Evolutionary conservation across 2,329 filamentous ascomycete genomes (phyloP), one percentile per base, ranked within the genome.

Genomic region (Fusarium xyrophilum): DNA sequence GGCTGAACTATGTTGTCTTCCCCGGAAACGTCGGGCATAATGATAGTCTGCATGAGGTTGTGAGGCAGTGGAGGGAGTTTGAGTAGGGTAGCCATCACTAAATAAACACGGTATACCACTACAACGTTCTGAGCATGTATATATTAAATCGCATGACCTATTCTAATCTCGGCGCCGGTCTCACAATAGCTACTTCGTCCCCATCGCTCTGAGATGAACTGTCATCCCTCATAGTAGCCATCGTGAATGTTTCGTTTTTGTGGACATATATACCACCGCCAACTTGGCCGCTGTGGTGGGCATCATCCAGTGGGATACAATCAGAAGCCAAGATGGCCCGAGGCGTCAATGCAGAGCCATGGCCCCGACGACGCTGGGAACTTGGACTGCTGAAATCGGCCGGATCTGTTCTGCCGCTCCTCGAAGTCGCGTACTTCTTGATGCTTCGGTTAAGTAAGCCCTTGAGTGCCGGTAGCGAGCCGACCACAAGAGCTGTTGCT

Each of bases 401-500:
- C 1, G 59, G 59, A 25, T 67, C 52, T 8, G 63, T 42, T 17
- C 47, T 38, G 12, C 64, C 46, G 21, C 42, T 59, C 32, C 53
- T 58, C 1, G 64, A 55, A 3, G 35, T 35, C 2, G 54, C 38
- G 23, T 67, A 67, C 19, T 35, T 67, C 32, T 67, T 67, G 7
- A 67, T 51, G 4, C 64, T 28, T 6, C 64, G 58, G 6, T 39
- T 51, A 3, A 67, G 63, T 0, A 67, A 21, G n/a, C 64, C 36
- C 3, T 67, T 67, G 19, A 67, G 58, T 1, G 64, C 58, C 2
- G 64, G 64, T 1, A 67, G 21, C 1, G 58, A 67, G 1, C 64
- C 64, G 5, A 67, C 64, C 7, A 67, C 27, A 4, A 67, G 48
- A n/a, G 64, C 63, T 13, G 64, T 67, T 3, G 63, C 52, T 5